phyloP scores from a whole-genome alignment of 23 red algal genomes.

The Pyropia haitanensis region DNA sequence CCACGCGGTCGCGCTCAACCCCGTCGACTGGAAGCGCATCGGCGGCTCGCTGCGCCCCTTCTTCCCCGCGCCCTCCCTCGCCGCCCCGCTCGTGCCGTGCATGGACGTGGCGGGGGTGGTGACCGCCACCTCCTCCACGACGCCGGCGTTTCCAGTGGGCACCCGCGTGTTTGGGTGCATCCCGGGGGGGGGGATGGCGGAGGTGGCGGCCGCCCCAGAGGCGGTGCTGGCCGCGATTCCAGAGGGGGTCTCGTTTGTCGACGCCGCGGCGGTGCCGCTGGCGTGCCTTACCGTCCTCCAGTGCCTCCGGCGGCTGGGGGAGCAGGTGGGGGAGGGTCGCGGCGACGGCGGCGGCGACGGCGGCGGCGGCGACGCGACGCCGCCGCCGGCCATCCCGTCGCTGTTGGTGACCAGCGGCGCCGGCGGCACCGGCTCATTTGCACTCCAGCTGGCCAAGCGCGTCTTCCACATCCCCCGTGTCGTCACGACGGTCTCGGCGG shows the following conservation, averaged over 20 bases:
- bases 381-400: too few relatives aligned
- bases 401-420: constrained; percentile 19
- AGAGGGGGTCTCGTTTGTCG: constrained; percentile 5
- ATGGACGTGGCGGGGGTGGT: constrained; percentile 26
- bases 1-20: constrained; percentile 26
- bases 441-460: constrained; percentile 11
- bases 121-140: not conserved
- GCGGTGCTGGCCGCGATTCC: constrained; percentile 10
- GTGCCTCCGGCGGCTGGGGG: not conserved
- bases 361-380: too few relatives aligned
- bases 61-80: not conserved
- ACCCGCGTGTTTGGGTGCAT: constrained; percentile 25
- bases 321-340: not conserved
- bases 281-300: constrained; percentile 15
- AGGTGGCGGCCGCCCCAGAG: not conserved
- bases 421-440: constrained; percentile 12
- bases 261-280: constrained; percentile 15
- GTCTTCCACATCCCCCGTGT: constrained; percentile 2
- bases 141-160: constrained; percentile 1
- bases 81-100: constrained; percentile 7
- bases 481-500: constrained; percentile 14
- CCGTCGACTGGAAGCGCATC: constrained; percentile 12
- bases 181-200: not conserved
- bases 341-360: not conserved
- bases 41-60: not conserved